Evolutionary conservation across 768 basidiomycete species (phyloP).

Genomic region (Suillus bovinus): DNA sequence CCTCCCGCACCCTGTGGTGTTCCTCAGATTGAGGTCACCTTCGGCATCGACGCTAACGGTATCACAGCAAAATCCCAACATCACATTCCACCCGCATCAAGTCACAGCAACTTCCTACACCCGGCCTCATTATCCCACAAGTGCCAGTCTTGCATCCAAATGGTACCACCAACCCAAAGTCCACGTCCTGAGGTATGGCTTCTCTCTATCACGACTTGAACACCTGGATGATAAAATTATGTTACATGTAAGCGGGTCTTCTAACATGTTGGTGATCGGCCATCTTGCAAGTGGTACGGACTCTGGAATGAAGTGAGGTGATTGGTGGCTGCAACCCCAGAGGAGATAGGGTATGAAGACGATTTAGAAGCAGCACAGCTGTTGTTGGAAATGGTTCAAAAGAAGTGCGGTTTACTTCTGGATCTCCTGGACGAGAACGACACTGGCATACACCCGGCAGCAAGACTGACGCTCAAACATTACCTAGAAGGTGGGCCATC

Average conservation of each 20-base stretch:
- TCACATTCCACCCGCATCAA: too few species aligned
- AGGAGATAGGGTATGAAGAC: constrained; percentile 47
- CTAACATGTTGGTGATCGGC: constrained; percentile 60
- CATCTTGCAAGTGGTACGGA: constrained; percentile 50
- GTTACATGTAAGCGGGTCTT: constrained; percentile 65
- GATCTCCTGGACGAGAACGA: constrained; percentile 21
- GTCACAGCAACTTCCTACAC: too few species aligned
- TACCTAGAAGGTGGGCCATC: constrained; percentile 60
- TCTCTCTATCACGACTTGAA: constrained; percentile 65
- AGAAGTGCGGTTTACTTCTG: constrained; percentile 52
- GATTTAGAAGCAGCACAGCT: constrained; percentile 59
- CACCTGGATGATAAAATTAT: constrained; percentile 90
- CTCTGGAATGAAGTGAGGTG: constrained; percentile 58
- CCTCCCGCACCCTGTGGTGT: too few species aligned
- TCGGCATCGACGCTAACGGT: too few species aligned
- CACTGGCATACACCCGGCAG: constrained; percentile 49
- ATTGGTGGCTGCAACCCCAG: constrained; percentile 31
- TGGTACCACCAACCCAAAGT: too few species aligned
- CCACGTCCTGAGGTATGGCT: too few species aligned
- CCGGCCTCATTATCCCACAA: too few species aligned
- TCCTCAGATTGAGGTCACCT: too few species aligned
- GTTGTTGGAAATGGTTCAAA: constrained; percentile 66
- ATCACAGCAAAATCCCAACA: too few species aligned
- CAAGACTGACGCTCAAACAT: constrained; percentile 62
- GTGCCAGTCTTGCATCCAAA: too few species aligned